A percentile compares a stretch with the other conserved stretches of the same genome.
Conservation (phyloP, 352 stramenopile genomes). For the Phytophthora pinifolia region DNA sequence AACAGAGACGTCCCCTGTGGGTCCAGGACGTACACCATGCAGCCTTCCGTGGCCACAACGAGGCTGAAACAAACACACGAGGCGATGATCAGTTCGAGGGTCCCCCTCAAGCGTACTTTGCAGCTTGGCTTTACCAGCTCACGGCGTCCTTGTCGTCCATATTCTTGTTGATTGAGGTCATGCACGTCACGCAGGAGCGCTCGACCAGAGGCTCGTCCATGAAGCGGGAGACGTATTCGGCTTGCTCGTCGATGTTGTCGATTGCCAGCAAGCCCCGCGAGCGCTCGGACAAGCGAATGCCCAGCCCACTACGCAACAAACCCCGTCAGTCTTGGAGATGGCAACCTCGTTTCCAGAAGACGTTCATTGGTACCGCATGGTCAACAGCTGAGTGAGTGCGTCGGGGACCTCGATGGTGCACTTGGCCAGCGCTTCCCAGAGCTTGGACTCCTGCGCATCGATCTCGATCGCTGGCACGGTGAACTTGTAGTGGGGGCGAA, state of each 20-base stretch:
- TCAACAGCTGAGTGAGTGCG: conserved; percentile 61
- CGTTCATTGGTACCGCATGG: conserved; percentile 40
- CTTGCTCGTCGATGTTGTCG: conserved; percentile 81
- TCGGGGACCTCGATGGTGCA: conserved; percentile 71
- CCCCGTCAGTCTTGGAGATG: neutral
- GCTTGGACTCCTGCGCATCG: conserved; percentile 61
- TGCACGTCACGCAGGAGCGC: conserved; percentile 79
- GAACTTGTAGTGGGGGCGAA: conserved; percentile 92
- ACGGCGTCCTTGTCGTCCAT: conserved; percentile 82
- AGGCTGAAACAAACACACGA: conserved; percentile 41
- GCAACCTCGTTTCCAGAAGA: too few relatives aligned
- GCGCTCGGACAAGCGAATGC: conserved; percentile 68
- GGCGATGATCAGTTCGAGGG: neutral
- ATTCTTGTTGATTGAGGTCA: conserved; percentile 89
- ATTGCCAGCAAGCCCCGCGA: conserved; percentile 75
- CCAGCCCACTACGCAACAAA: conserved; percentile 38
- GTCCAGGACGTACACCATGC: conserved; percentile 79
- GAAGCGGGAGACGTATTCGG: conserved; percentile 78
- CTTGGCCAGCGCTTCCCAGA: conserved; percentile 72
- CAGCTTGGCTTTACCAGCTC: conserved; percentile 44
- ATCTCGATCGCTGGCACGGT: conserved; percentile 80
- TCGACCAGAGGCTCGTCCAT: conserved; percentile 80
- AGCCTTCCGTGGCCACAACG: conserved; percentile 84
- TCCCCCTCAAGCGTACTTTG: too few relatives aligned
- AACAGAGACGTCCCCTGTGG: conserved; percentile 71